Conservation (phyloP, 257 asterid genomes). For the Ophiorrhiza pumila region DNA sequence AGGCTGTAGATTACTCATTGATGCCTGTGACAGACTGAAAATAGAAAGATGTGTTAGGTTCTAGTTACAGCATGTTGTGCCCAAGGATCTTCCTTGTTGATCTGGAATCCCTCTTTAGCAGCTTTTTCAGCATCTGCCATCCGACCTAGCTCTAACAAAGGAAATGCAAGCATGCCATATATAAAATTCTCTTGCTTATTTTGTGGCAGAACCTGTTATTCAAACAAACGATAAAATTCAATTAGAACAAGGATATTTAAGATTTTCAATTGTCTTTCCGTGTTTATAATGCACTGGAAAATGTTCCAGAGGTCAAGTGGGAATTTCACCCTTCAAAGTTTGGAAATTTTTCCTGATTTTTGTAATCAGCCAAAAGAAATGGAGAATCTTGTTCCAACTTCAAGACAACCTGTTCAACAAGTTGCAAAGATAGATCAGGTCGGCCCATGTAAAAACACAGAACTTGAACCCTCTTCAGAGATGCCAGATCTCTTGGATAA, state of each 20-base stretch:
- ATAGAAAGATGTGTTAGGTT: constrained; percentile 15
- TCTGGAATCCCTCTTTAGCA: constrained; percentile 67
- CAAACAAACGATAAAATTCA: constrained; percentile 11
- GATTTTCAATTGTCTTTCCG: neutral
- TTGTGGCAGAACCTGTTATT: constrained; percentile 60
- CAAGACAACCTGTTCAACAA: constrained; percentile 65
- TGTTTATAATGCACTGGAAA: neutral
- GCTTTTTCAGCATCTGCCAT: constrained; percentile 76
- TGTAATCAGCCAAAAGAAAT: neutral
- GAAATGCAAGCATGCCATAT: constrained; percentile 91
- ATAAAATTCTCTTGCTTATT: constrained; percentile 61
- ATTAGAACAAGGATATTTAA: neutral
- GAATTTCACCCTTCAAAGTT: neutral
- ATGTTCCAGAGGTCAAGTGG: neutral
- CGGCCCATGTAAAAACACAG: constrained; percentile 90
- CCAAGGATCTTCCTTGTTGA: constrained; percentile 80
- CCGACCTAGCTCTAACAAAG: constrained; percentile 80
- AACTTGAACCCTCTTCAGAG: constrained; percentile 82
- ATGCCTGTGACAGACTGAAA: constrained; percentile 4
- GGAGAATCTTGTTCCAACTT: neutral
- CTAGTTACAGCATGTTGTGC: constrained; percentile 86
- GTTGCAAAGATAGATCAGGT: constrained; percentile 63
- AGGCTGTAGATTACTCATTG: constrained; percentile 5
- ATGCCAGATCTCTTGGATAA: constrained; percentile 77
- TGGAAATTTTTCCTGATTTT: neutral